Conservation (phyloP, 768 basidiomycete species). For the Tylopilus felleus region DNA sequence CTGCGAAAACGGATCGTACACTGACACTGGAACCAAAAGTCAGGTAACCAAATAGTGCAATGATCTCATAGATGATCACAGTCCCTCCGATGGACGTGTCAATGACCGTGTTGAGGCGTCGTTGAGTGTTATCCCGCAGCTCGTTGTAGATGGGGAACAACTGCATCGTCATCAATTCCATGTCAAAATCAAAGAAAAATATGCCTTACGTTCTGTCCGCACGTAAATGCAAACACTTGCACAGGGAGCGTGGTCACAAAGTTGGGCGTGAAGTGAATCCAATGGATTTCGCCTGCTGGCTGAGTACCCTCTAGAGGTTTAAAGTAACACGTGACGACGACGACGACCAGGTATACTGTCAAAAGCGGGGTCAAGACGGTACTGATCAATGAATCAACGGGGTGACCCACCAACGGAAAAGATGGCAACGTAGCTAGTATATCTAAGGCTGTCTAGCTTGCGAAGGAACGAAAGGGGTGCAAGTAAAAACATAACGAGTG, state of each 20-base stretch:
- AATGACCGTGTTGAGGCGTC: constrained; percentile 84
- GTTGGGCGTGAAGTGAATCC: constrained; percentile 70
- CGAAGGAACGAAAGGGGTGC: constrained; percentile 82
- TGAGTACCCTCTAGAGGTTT: constrained; percentile 65
- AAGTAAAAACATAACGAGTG: constrained; percentile 69
- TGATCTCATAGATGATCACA: constrained; percentile 80
- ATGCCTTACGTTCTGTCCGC: constrained; percentile 79
- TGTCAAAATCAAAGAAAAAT: constrained; percentile 1
- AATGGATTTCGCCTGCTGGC: constrained; percentile 60
- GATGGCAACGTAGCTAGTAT: constrained; percentile 88
- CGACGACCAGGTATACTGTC: constrained; percentile 72
- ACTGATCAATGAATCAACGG: not conserved
- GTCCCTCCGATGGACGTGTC: constrained; percentile 84
- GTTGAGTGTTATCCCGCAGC: constrained; percentile 73
- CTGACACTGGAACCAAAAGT: constrained; percentile 86
- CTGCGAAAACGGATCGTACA: not conserved
- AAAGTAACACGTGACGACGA: constrained; percentile 80
- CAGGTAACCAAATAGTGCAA: constrained; percentile 86
- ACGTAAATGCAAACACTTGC: constrained; percentile 90
- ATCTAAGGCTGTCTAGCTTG: constrained; percentile 78
- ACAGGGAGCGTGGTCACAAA: constrained; percentile 89
- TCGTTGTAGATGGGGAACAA: constrained; percentile 95
- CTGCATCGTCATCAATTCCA: constrained; percentile 37
- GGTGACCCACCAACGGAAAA: constrained; percentile 75
- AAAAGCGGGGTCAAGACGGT: not conserved